These are phyloP conservation scores for Phialophora verrucosa DNA, from an alignment of 2,329 filamentous ascomycete species.

Conservation along the genomic window DNA sequence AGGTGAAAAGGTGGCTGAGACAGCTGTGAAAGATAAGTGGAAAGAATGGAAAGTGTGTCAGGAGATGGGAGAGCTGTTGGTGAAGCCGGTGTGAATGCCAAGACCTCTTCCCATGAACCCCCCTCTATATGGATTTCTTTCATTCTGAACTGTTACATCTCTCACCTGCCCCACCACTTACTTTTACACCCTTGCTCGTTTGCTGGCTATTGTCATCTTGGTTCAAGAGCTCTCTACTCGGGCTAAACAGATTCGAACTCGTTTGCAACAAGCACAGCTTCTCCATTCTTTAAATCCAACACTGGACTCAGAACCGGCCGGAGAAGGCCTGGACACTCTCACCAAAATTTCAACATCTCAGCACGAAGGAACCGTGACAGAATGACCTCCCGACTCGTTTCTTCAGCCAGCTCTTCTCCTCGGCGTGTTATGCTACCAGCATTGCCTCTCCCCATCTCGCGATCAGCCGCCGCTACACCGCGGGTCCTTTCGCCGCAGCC, in stretches of 20 bases:
- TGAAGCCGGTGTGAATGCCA: background rate
- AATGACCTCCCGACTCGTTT: slow-evolving; percentile 19
- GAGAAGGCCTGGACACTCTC: background rate
- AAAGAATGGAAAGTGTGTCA: background rate
- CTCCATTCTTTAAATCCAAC: slow-evolving; percentile 9
- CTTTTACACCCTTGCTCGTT: slow-evolving; percentile 13
- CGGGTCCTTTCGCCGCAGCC: slow-evolving; percentile 10
- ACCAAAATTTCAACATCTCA: background rate
- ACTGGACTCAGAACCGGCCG: slow-evolving; percentile 2
- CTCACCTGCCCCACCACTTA: background rate
- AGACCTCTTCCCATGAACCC: background rate
- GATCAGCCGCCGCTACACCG: background rate
- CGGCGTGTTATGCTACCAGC: slow-evolving; percentile 7
- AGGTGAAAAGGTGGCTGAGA: background rate
- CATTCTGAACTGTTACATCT: background rate
- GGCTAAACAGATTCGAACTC: background rate
- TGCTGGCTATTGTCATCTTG: slow-evolving; percentile 1
- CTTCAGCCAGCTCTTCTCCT: slow-evolving; percentile 12
- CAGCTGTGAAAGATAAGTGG: background rate
- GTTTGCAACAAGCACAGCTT: slow-evolving; percentile 16
- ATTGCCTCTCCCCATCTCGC: background rate
- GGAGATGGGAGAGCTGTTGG: background rate
- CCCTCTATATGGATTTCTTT: background rate
- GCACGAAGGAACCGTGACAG: background rate
- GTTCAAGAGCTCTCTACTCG: background rate